Base-by-base conservation (phyloP, 352 stramenopile genomes). In the Plasmopara halstedii region DNA sequence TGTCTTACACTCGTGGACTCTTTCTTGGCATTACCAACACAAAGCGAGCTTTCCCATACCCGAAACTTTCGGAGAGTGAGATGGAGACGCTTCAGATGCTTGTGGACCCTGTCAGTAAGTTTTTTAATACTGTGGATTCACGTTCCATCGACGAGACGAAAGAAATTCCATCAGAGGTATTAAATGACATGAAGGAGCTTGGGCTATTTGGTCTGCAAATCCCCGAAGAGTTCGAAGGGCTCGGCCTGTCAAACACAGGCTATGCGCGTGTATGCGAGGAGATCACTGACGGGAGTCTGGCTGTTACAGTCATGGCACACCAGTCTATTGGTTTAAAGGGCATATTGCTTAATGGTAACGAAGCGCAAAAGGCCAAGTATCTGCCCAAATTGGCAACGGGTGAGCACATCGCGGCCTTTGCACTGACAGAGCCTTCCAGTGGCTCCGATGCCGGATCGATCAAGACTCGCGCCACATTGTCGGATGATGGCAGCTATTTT, bases 401-500 rank as follows among this genome's bases (percentile, higher is more conserved):
- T 20, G 81, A 93, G 57, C 70, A 93, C 58, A 73, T 93, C 23
- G 81, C 81, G 15, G 75, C 81, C n/a, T 93, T 93, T 48, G 81
- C 78, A 6, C 63, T 97, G 26, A 97, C 87, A 4, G 89, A 97
- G 50, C 86, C 89, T 14, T 91, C 78, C n/a, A 94, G 80, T 37
- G 89, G 89, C 20, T 94, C 74, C 29, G 89, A 97, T 41, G 83
- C 88, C 5, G 79, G 69, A 6, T 92, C 84, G 6, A 92, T 97
- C 53, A 89, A 93, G 69, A 97, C 89, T 1, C 85, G 75, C 19
- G 89, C 89, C 11, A 84, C 73, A 38, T 58, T 95, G 45, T 91
- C 91, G 38, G 85, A 95, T 27, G 89, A 97, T 27, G 83, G 94
- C 56, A 84, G 83, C 47, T 73, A 90, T 48, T 97, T 88, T 59